Evolutionary conservation across 768 basidiomycete genomes (phyloP).

Genomic region (Rhodotorula toruloides): DNA sequence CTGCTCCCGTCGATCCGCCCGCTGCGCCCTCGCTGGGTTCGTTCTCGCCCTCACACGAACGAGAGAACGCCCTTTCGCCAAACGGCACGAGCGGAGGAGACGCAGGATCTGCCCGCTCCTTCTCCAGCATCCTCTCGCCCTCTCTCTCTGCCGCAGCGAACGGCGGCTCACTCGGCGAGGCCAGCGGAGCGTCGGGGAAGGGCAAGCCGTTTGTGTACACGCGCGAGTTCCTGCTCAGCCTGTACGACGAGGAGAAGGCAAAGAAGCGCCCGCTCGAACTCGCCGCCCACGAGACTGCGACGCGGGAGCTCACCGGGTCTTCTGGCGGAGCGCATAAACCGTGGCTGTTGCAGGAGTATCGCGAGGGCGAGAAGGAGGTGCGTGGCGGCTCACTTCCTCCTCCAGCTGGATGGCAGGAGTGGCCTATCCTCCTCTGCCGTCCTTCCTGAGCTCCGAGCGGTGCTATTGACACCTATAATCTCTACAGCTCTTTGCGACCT

Average conservation of each 20-base stretch:
- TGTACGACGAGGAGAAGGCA: conserved; percentile 40
- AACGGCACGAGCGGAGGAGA: neutral
- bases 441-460: neutral
- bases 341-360: conserved; percentile 32
- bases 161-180: conserved; percentile 1
- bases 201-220: conserved; percentile 38
- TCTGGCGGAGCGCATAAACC: conserved; percentile 11
- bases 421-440: too few species aligned
- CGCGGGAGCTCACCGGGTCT: conserved; percentile 10
- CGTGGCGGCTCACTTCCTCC: neutral
- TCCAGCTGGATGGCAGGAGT: too few species aligned
- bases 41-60: conserved; percentile 2
- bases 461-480: neutral
- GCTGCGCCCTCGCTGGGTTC: conserved; percentile 23
- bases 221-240: conserved; percentile 34
- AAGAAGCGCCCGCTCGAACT: conserved; percentile 33
- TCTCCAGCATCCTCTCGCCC: conserved; percentile 32
- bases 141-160: conserved; percentile 3
- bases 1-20: conserved; percentile 25
- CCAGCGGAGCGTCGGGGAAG: neutral
- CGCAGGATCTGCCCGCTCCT: conserved; percentile 15
- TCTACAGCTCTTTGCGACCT: conserved; percentile 31
- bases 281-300: conserved; percentile 30
- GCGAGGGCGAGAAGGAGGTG: conserved; percentile 39
- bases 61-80: neutral